Evolutionary conservation across 23 red algal genomes (phyloP), one percentile per base, ranked within the genome.

Genomic region (Gracilaria vermiculophylla): DNA sequence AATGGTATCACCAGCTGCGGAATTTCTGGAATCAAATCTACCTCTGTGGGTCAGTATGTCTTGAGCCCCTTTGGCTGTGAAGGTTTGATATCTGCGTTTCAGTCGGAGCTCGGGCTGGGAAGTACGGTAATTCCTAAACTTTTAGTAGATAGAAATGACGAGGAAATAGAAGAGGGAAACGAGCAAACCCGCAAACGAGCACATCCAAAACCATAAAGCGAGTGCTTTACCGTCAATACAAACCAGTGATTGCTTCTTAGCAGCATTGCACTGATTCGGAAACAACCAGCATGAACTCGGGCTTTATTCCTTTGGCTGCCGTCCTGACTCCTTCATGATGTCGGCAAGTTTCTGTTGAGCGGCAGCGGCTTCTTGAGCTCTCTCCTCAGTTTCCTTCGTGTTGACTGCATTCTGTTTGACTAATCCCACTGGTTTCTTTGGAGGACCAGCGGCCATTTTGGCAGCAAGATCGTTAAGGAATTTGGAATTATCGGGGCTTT

Each of bases 371-470:
- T 84, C 62, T 41, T 78, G 40, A 40, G 67, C 77, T 35, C 45
- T 49, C 31, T 72, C 53, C 37, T 54, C 55, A 19, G 74, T n/a
- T 81, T 81, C 64, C 36, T 49, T 57, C 28, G 47, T 60, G 23
- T 37, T 73, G 35, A 86, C 33, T 20, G 61, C 31, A n/a, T 19
- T 48, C 65, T 93, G 82, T 35, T 93, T 93, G 6, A 93, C 79
- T 3, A 93, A 53, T 21, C 90, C 90, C 21, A 93, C 78, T 19
- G 90, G 90, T 54, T 83, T 84, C 67, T 93, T 93, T 2, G 90
- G 90, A 21, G 90, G 90, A 17, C 90, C 90, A 25, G 90, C 80
- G 3, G 76, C 90, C 62, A 93, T 77, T 31, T 93, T 93, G 17
- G 90, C 74, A 14, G 90, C 79, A 20, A 93, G 78, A 34, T 93